Base-by-base conservation (phyloP, 2,329 filamentous ascomycete genomes). In the Bipolaris gigantea region DNA sequence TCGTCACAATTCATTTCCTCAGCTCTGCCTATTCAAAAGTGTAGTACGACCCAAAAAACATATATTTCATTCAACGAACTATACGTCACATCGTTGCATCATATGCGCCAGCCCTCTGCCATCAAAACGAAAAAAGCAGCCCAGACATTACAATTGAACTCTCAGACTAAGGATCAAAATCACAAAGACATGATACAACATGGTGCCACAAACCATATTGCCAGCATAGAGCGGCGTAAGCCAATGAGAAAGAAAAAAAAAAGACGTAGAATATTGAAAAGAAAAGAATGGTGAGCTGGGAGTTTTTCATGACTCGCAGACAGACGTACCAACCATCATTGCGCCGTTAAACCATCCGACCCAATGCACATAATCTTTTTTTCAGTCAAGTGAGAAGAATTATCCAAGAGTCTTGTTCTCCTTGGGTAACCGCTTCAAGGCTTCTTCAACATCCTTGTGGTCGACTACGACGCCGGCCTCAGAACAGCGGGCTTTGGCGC, bases 401-500 rank as follows among this genome's bases (percentile, higher is more conserved):
- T 27, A 62, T 16, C 48, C 52, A 5, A 47, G 32, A 32, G 50
- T 38, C 11, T 56, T 54, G 33, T 56, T 53, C 23, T 73, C 67
- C 36, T 74, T 71, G 6, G 74, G 74, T 23, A 81, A 59, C 47
- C 77, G 77, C 66, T 77, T 75, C 48, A 81, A 72, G 5, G 79
- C 78, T 35, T 75, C 84, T 70, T 96, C 89, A 65, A 97, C 96
- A 67, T 97, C 92, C 50, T 85, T 85, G 76, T 96, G 87, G 58
- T 92, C 88, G 21, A 99, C 89, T 16, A 96, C 90, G 11, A 95
- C 90, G 15, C 94, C 93, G 16, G 83, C 88, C 63, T 96, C 90
- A 0, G 92, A 96, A 75, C 94, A 99, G 71, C 93, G 94, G 53
- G 94, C 94, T 79, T 99, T 99, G 73, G 92, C 90, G 61, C 93